These are phyloP conservation scores for Wickerhamomyces ciferrii DNA, from an alignment of 805 yeast genomes.

Conservation along the genomic window DNA sequence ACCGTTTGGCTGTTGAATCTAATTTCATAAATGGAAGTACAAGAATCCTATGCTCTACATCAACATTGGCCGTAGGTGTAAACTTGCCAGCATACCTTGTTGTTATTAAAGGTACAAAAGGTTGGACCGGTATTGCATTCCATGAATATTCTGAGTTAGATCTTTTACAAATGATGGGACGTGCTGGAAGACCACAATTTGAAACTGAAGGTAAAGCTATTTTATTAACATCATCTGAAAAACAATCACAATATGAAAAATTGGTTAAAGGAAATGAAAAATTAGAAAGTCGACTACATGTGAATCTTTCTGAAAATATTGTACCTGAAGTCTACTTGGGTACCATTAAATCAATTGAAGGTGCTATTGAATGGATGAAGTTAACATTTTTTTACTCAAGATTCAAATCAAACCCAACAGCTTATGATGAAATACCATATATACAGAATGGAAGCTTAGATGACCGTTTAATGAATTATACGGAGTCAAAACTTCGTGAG, in stretches of 20 bases:
- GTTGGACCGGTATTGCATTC: slow-evolving; percentile 45
- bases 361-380: slow-evolving; percentile 41
- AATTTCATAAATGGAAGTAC: slow-evolving; percentile 37
- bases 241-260: slow-evolving; percentile 32
- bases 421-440: slow-evolving; percentile 30
- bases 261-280: slow-evolving; percentile 36
- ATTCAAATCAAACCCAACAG: slow-evolving; percentile 31
- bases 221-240: slow-evolving; percentile 36
- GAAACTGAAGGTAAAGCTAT: slow-evolving; percentile 44
- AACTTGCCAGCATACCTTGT: slow-evolving; percentile 59
- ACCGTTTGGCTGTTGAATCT: slow-evolving; percentile 40
- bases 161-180: slow-evolving; percentile 57
- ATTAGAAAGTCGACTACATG: slow-evolving; percentile 42
- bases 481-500: slow-evolving; percentile 26
- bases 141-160: slow-evolving; percentile 52
- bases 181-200: slow-evolving; percentile 60
- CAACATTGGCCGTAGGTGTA: slow-evolving; percentile 58
- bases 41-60: slow-evolving; percentile 47
- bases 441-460: slow-evolving; percentile 20
- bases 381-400: slow-evolving; percentile 47
- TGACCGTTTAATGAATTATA: slow-evolving; percentile 26
- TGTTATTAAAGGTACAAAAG: slow-evolving; percentile 56
- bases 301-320: slow-evolving; percentile 33
- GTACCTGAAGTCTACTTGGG: slow-evolving; percentile 39
- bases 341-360: slow-evolving; percentile 29